Conservation (phyloP, 2,329 filamentous ascomycete genomes). For the Aureobasidium sp. region DNA sequence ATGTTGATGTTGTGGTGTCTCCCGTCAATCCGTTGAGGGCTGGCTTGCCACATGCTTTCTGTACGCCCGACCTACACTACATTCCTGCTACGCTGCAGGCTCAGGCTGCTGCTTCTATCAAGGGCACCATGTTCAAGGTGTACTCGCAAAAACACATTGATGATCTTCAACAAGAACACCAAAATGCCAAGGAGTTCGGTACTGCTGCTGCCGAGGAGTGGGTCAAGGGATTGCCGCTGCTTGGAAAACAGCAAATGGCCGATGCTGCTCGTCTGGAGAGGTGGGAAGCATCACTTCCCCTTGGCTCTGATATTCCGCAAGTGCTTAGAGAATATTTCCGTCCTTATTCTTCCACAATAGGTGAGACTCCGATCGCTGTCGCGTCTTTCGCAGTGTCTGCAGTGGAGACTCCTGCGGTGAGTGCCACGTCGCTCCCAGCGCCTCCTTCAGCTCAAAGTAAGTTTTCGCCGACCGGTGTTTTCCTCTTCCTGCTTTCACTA, state of each 20-base stretch:
- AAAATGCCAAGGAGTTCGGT: conserved; percentile 58
- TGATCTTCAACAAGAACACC: conserved; percentile 53
- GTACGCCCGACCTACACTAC: conserved; percentile 54
- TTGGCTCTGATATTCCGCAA: conserved; percentile 20
- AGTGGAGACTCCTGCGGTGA: not conserved
- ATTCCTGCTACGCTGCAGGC: conserved; percentile 51
- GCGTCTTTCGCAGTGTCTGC: not conserved
- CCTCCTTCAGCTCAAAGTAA: conserved; percentile 11
- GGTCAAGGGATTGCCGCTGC: conserved; percentile 62
- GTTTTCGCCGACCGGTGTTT: not conserved
- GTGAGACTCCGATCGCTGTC: not conserved
- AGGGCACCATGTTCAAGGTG: conserved; percentile 52
- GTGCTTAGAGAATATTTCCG: conserved; percentile 27
- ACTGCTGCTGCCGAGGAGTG: conserved; percentile 64
- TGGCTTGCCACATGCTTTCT: conserved; percentile 60
- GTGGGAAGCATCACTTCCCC: conserved; percentile 46
- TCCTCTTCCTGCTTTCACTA: not conserved
- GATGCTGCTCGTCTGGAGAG: conserved; percentile 66
- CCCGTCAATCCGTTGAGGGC: conserved; percentile 53
- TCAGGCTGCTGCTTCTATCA: conserved; percentile 37
- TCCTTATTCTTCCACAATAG: conserved; percentile 16
- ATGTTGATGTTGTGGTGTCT: conserved; percentile 60
- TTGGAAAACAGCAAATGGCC: conserved; percentile 51
- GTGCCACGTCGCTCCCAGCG: conserved; percentile 3
- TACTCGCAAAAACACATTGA: conserved; percentile 58